Percentiles rank a stretch among this genome's conserved stretches.
These are phyloP conservation scores for Cadophora sp. DNA, from an alignment of 2,329 filamentous ascomycete species.

Conservation along the genomic window DNA sequence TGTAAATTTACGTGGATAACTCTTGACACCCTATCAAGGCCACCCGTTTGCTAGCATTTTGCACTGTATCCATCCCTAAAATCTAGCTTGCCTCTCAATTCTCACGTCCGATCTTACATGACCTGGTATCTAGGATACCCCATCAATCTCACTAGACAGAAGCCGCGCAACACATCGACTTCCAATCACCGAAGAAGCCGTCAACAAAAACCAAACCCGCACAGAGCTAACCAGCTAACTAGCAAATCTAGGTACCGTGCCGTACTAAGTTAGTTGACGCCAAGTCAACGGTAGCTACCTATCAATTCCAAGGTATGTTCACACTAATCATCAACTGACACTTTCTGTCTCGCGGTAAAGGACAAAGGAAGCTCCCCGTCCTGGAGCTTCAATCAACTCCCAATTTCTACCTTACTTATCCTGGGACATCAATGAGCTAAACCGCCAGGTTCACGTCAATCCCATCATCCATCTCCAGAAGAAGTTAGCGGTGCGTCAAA, in stretches of 20 bases:
- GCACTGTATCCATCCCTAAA: too few relatives aligned
- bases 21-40: neutral
- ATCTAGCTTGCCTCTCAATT: too few relatives aligned
- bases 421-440: neutral
- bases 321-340: neutral
- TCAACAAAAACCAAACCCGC: slow-evolving; percentile 1
- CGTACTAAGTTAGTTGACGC: neutral
- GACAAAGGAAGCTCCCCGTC: neutral
- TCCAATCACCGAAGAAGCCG: slow-evolving; percentile 31
- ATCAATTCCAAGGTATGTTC: neutral
- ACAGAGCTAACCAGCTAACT: too few relatives aligned
- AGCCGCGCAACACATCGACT: slow-evolving; percentile 4
- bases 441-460: neutral
- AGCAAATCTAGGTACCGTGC: too few relatives aligned
- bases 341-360: neutral
- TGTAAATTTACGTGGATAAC: neutral
- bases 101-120: neutral
- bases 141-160: neutral
- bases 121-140: slow-evolving; percentile 17
- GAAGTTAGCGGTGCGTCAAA: neutral
- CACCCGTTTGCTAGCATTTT: too few relatives aligned
- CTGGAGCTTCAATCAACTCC: neutral
- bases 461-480: neutral
- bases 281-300: neutral
- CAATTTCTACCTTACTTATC: neutral